Evolutionary conservation across 2,329 filamentous ascomycete genomes (phyloP), one percentile per base, ranked within the genome.

Genomic region (Diaporthe australafricana): DNA sequence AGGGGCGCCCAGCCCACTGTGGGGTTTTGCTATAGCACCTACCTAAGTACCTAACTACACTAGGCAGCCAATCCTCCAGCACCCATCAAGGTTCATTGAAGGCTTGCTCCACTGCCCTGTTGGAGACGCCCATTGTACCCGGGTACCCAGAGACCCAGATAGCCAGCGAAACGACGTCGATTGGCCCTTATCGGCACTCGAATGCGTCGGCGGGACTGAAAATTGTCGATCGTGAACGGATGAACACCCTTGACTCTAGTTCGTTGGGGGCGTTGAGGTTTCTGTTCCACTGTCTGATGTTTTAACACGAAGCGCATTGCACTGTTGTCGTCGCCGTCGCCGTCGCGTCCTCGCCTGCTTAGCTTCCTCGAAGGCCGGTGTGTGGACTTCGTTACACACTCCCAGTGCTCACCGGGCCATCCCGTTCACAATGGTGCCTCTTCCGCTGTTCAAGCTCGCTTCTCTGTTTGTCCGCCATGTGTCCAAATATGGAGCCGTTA

Each of bases 401-500:
- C 45, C 56, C 42, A 22, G 30, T 8, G 42, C 45, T 20, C 45
- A n/a, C 35, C 60, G 42, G 45, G 16, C 45, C 42, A 25, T 20
- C 14, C 52, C 35, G 22, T n/a, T 17, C 75, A 76, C 73, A 68
- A 92, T 92, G 90, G 90, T 92, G 55, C 86, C 90, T 70, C 84
- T 92, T 48, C 90, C 90, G 25, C 83, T 92, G 22, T 92, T 92
- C 82, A 92, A 92, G 83, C 88, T 92, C 75, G 90, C 87, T 27
- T 81, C 90, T 70, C 84, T 92, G 57, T 90, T 92, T 75, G 84
- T 92, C 77, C 87, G 89, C 76, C 90, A 92, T 78, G 82, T 92
- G 68, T 92, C 90, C 70, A 92, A 92, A 82, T 92, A 92, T 84
- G 90, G 90, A 78, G 90, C 90, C 70, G 90, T 92, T 87, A 76